A percentile compares a stretch with the other conserved stretches of the same genome.
These are phyloP conservation scores for Auricularia heimuer DNA, from an alignment of 768 basidiomycete genomes.

Conservation along the genomic window DNA sequence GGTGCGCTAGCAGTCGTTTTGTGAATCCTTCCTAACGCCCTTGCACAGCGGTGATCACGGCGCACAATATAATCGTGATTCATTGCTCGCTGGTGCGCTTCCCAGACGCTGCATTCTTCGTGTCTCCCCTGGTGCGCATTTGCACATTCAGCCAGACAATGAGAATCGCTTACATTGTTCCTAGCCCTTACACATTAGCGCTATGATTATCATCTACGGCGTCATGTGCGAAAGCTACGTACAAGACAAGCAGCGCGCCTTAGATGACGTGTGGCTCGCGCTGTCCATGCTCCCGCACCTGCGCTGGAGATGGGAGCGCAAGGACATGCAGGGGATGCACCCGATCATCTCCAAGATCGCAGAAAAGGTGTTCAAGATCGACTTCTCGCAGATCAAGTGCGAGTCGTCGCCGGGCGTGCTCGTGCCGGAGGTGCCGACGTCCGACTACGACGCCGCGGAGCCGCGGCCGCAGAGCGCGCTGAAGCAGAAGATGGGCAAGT, in stretches of 20 bases:
- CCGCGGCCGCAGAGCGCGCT: slow-evolving; percentile 18
- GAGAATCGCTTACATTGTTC: background rate
- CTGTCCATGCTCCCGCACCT: slow-evolving; percentile 82
- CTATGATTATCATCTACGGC: slow-evolving; percentile 85
- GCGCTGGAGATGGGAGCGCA: slow-evolving; percentile 88
- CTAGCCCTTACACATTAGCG: slow-evolving; percentile 70
- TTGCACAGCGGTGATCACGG: slow-evolving; percentile 62
- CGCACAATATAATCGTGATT: slow-evolving; percentile 79
- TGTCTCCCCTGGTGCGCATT: slow-evolving; percentile 50
- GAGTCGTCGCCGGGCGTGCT: slow-evolving; percentile 34
- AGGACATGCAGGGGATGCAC: slow-evolving; percentile 68
- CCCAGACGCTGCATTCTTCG: slow-evolving; percentile 82
- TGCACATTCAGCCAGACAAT: background rate
- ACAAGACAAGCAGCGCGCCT: slow-evolving; percentile 50
- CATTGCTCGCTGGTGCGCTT: slow-evolving; percentile 77
- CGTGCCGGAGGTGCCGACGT: slow-evolving; percentile 45
- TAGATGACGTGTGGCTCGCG: slow-evolving; percentile 80
- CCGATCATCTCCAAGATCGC: slow-evolving; percentile 79
- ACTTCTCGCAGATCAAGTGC: slow-evolving; percentile 48
- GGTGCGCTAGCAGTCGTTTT: slow-evolving; percentile 30
- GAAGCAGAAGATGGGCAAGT: background rate
- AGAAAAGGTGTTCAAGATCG: slow-evolving; percentile 67
- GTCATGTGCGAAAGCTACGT: slow-evolving; percentile 71
- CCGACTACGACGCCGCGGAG: slow-evolving; percentile 27
- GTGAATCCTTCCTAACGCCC: background rate